phyloP scores from a whole-genome alignment of 2,329 filamentous ascomycete genomes.

The Akanthomyces lecanii region DNA sequence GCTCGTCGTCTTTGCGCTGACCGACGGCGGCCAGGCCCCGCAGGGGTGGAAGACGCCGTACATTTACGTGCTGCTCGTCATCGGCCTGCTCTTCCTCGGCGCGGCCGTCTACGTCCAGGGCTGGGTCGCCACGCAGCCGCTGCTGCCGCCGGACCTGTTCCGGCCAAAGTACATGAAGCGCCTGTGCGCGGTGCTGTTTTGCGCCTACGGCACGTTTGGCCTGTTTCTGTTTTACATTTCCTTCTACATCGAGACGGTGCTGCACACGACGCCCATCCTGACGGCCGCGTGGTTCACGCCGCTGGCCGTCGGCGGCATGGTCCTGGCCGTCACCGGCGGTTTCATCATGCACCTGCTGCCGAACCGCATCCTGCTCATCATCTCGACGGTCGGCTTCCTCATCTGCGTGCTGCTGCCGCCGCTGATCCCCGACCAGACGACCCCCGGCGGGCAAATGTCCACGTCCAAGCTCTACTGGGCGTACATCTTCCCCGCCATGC shows the following conservation, averaged over 20 bases:
- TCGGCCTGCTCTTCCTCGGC: slow-evolving; percentile 58
- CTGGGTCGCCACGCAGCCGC: slow-evolving; percentile 62
- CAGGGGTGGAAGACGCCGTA: slow-evolving; percentile 70
- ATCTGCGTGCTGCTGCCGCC: slow-evolving; percentile 59
- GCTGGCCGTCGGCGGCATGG: slow-evolving; percentile 62
- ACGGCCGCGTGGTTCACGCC: slow-evolving; percentile 67
- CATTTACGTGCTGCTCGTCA: slow-evolving; percentile 59
- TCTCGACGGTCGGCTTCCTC: slow-evolving; percentile 58
- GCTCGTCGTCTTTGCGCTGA: slow-evolving; percentile 71
- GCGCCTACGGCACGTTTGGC: slow-evolving; percentile 64
- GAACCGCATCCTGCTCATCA: slow-evolving; percentile 57
- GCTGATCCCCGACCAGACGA: slow-evolving; percentile 52
- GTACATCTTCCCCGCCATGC: slow-evolving; percentile 67
- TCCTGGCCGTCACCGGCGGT: slow-evolving; percentile 59
- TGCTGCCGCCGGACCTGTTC: slow-evolving; percentile 69
- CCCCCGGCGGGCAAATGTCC: slow-evolving; percentile 19
- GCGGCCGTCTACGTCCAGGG: slow-evolving; percentile 67
- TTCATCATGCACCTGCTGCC: slow-evolving; percentile 64
- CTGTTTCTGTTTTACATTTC: slow-evolving; percentile 67
- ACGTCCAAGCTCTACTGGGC: slow-evolving; percentile 57
- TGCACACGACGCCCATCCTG: slow-evolving; percentile 55
- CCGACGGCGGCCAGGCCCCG: slow-evolving; percentile 65
- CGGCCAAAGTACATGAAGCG: slow-evolving; percentile 64
- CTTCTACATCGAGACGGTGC: slow-evolving; percentile 59
- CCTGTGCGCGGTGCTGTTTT: slow-evolving; percentile 56